Evolutionary conservation across 441 rosid species (phyloP).

Genomic region (Rhodomyrtus psidioides): DNA sequence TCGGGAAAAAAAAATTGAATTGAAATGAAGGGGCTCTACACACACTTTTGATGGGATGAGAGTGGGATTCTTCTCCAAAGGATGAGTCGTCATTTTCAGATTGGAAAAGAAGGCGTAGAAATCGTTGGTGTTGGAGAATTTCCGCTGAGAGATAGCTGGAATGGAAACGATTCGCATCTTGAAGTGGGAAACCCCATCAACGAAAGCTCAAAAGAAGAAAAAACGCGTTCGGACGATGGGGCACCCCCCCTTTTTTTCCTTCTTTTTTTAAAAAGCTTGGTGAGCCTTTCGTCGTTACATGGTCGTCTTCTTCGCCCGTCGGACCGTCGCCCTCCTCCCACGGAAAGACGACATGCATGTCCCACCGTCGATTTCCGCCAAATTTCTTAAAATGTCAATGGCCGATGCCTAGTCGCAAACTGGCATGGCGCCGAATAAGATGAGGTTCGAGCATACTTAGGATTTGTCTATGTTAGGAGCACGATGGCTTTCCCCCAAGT

Average conservation of each 20-base stretch:
- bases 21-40: neutral
- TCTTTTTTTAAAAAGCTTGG: neutral
- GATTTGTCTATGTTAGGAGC: neutral
- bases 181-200: neutral
- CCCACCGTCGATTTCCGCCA: neutral
- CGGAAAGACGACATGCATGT: neutral
- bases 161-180: neutral
- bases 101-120: neutral
- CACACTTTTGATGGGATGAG: neutral
- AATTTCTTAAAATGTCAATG: neutral
- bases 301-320: neutral
- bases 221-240: neutral
- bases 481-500: no score
- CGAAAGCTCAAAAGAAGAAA: neutral
- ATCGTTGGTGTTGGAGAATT: neutral
- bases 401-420: fast-evolving
- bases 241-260: neutral
- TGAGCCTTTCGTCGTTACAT: neutral
- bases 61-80: neutral
- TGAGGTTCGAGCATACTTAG: neutral
- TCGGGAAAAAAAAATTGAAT: neutral
- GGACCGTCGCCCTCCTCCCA: neutral
- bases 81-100: neutral
- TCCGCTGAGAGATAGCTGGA: neutral
- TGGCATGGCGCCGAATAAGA: neutral